Evolutionary conservation across 2,329 filamentous ascomycete genomes (phyloP).

Genomic region (Zopfia rhizophila): DNA sequence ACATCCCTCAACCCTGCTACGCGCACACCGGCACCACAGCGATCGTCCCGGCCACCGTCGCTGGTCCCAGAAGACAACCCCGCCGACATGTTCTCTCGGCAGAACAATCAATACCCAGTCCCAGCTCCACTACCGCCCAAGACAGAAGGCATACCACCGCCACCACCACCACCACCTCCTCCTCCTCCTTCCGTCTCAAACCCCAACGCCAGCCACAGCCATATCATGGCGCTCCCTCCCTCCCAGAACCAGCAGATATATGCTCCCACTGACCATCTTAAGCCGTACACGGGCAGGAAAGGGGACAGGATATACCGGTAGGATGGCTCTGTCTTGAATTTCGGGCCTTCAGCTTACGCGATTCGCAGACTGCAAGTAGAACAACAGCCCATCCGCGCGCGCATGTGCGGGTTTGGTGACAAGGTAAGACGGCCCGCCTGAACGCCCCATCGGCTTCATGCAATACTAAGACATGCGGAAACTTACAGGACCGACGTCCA

Average conservation of each 20-base stretch:
- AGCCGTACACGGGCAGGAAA: constrained; percentile 16
- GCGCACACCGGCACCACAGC: constrained; percentile 4
- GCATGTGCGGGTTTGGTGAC: constrained; percentile 99
- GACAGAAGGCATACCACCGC: constrained; percentile 24
- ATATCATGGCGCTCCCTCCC: constrained; percentile 24
- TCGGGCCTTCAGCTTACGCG: background rate
- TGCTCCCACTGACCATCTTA: constrained; percentile 5
- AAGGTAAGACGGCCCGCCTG: constrained; percentile 69
- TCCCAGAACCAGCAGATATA: constrained; percentile 1
- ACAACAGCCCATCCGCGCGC: constrained; percentile 90
- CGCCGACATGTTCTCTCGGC: constrained; percentile 36
- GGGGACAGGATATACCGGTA: constrained; percentile 28
- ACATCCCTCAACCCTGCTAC: constrained; percentile 4
- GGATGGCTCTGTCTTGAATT: constrained; percentile 4
- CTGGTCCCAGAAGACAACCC: background rate
- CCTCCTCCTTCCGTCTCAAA: constrained; percentile 6
- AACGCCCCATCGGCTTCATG: constrained; percentile 25
- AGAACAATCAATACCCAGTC: constrained; percentile 32
- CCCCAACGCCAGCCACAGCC: background rate
- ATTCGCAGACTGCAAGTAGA: constrained; percentile 76
- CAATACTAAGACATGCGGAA: constrained; percentile 39
- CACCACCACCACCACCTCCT: constrained; percentile 19
- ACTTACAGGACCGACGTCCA: constrained; percentile 82
- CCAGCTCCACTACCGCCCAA: constrained; percentile 22
- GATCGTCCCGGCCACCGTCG: background rate